Evolutionary conservation across 169 alveolate genomes (phyloP).

Genomic region (Theileria annulata): DNA sequence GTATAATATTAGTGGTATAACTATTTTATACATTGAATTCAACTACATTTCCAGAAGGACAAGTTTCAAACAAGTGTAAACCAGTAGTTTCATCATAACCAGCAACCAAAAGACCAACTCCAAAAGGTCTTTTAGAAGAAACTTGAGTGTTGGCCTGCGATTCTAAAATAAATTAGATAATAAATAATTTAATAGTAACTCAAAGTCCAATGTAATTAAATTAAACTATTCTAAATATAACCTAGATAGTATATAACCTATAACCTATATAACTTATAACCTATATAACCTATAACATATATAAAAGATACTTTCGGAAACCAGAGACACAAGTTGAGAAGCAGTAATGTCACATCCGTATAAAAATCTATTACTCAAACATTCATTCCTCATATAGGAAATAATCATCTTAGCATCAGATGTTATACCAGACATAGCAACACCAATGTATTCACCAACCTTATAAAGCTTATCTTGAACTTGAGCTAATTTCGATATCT

Average conservation of each 20-base stretch:
- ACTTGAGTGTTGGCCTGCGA: constrained; percentile 93
- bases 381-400: constrained; percentile 86
- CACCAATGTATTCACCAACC: constrained; percentile 95
- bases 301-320: constrained; percentile 81
- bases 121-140: constrained; percentile 96
- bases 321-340: constrained; percentile 87
- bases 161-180: too few species aligned
- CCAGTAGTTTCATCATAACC: constrained; percentile 90
- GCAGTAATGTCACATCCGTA: constrained; percentile 91
- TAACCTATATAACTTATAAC: too few species aligned
- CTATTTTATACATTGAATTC: constrained; percentile 84
- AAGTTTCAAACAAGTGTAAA: constrained; percentile 92
- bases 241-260: too few species aligned
- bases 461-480: constrained; percentile 93
- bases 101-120: constrained; percentile 95
- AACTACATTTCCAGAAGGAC: constrained; percentile 94
- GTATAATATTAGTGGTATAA: neutral
- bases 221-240: too few species aligned
- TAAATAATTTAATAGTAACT: too few species aligned
- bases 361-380: constrained; percentile 91
- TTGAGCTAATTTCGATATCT: constrained; percentile 90
- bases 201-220: too few species aligned
- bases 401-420: constrained; percentile 95
- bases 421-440: constrained; percentile 96
- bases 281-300: too few species aligned